Evolutionary conservation across 78 protist species (phyloP), one percentile per base, ranked within the genome.

Genomic region (Dictyostelium purpureum): DNA sequence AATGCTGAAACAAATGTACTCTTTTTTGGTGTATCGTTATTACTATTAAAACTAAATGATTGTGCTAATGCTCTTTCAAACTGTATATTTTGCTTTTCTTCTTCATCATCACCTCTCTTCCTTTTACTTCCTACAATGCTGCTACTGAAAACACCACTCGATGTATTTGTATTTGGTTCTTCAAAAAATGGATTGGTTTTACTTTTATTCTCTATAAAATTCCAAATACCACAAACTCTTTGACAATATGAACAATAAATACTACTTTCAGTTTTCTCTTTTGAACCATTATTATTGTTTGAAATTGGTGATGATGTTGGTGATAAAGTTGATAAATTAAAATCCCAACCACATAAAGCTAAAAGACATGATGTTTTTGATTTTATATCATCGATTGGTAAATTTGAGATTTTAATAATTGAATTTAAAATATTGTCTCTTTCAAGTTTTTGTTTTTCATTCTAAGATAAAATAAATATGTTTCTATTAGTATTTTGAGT

Each of bases 341-440:
- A 51, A 70, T 85, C 91, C 91, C 91, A 85, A 10, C 91, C 91
- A 85, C 91, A 85, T 28, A 85, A 47, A 21, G 91, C 91, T 19
- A 85, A 26, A 18, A 85, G 28, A 59, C 77, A 71, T 31, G 91
- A n/a, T 7, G 35, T 35, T 38, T 65, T 59, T 18, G 70, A 77
- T 77, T 77, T 77, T n/a, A 26, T 33, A 38, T 67, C 52, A 49
- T 47, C 37, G 0, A 43, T 12, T n/a, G 77, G 42, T 49, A 79
- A 43, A n/a, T 49, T 73, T 31, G 66, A 43, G 5, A 47, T 42
- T 21, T 37, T 33, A 2, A 65, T 5, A 2, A 80, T 42, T 26
- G 21, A 49, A 47, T 31, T 52, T 57, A 80, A 33, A 21, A 61
- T 21, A 65, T 75, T 75, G 12, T 63, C 2, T 24, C 71, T 63